Evolutionary conservation across 2,329 filamentous ascomycete species (phyloP), one percentile per base, ranked within the genome.

Genomic region (Penicillium polonicum): DNA sequence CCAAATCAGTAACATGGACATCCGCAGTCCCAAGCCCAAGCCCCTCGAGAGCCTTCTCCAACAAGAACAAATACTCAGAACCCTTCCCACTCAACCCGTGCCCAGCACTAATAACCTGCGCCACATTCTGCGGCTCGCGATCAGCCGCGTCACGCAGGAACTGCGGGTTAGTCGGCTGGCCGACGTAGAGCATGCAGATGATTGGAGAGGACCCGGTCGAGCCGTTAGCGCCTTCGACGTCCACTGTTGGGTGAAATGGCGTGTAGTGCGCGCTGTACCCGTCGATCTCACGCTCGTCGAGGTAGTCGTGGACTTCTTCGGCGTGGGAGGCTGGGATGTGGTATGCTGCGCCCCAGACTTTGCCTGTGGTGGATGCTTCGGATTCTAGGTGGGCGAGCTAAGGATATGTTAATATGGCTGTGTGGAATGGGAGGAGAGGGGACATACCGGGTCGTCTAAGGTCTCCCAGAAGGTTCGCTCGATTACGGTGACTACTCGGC

Each of bases 261-360:
- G 92, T 91, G 74, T 92, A 91, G 76, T 97, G 92, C 65, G 96
- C 95, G 53, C 88, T 90, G 77, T 99, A 99, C 27, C 94, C 94
- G 77, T 97, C 96, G 71, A 97, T 96, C 76, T 99, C 94, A 45
- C 94, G 88, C 64, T 97, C 93, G 75, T 97, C 92, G 48, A 99
- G 89, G 73, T 97, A 97, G 58, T 87, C 83, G 65, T 90, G 88
- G 4, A 97, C 93, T 77, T 93, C 88, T 59, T 86, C 82, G 23
- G 95, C 91, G 64, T 87, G 83, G 2, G 84, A 80, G 7, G 87
- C 76, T 29, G 83, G 81, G 75, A 96, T 93, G 70, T 93, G 89
- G 78, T 97, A 95, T 62, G 93, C 94, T 17, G 91, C 90, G 57
- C 94, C 94, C 92, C 92, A 97, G 67, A 97, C 91, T 67, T 84